These are phyloP conservation scores for Hypoxylon sp. DNA, from an alignment of 2,329 filamentous ascomycete genomes.

Conservation along the genomic window DNA sequence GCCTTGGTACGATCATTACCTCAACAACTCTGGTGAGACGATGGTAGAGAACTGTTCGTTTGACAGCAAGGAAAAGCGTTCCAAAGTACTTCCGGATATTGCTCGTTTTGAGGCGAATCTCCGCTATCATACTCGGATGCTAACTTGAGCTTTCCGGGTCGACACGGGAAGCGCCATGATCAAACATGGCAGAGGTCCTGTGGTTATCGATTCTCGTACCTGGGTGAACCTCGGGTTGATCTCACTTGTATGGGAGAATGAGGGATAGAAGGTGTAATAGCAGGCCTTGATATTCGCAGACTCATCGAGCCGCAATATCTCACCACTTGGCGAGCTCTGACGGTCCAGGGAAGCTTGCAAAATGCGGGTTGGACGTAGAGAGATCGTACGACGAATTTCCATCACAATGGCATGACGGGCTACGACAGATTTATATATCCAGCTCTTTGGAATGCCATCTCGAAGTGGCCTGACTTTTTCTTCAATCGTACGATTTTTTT, in stretches of 20 bases:
- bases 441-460: conserved; percentile 29
- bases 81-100: not conserved
- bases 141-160: not conserved
- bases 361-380: conserved; percentile 22
- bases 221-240: conserved; percentile 5
- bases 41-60: conserved; percentile 15
- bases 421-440: conserved; percentile 37
- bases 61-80: conserved; percentile 11
- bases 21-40: conserved; percentile 37
- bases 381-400: conserved; percentile 40
- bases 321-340: conserved; percentile 22
- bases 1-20: conserved; percentile 32
- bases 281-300: conserved; percentile 4
- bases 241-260: conserved; percentile 12
- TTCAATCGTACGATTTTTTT: conserved; percentile 46
- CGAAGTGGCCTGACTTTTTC: conserved; percentile 44
- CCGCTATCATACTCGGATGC: not conserved
- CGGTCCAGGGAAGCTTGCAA: conserved; percentile 11
- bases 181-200: not conserved
- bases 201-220: conserved; percentile 8
- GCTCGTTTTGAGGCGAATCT: not conserved
- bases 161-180: not conserved
- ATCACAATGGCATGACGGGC: conserved; percentile 34
- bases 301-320: conserved; percentile 14
- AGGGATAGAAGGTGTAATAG: conserved; percentile 6